Evolutionary conservation across 164 flowering plant genomes (phyloP).

Genomic region (Dillenia suffruticosa): DNA sequence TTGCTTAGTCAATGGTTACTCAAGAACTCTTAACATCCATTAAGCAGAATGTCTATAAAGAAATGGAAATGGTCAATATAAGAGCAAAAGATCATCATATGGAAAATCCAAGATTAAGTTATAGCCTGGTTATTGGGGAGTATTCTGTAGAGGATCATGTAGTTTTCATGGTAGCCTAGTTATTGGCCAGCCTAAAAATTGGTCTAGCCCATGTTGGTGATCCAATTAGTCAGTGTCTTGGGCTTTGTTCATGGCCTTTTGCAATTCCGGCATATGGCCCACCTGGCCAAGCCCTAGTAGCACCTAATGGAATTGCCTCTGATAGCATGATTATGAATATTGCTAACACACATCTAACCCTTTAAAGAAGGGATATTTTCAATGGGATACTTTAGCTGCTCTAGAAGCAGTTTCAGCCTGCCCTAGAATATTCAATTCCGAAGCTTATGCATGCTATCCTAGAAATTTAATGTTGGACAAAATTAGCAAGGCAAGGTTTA

Average conservation of each 20-base stretch:
- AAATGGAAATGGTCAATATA: too few relatives aligned
- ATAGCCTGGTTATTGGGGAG: too few relatives aligned
- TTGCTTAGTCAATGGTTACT: too few relatives aligned
- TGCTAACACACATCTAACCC: conserved; percentile 39
- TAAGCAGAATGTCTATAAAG: too few relatives aligned
- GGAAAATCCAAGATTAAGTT: too few relatives aligned
- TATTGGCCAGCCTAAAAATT: conserved; percentile 4
- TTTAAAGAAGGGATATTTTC: conserved; percentile 30
- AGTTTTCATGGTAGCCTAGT: too few relatives aligned
- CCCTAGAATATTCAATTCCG: conserved; percentile 31
- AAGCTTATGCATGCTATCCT: conserved; percentile 37
- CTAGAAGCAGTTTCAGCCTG: conserved; percentile 41
- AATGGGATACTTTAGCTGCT: conserved; percentile 27
- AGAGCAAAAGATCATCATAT: too few relatives aligned
- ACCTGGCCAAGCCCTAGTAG: conserved; percentile 22
- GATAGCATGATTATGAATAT: conserved; percentile 25
- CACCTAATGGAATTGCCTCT: conserved; percentile 29
- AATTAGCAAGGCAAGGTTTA: conserved; percentile 28
- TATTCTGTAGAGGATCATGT: too few relatives aligned
- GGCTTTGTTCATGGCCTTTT: conserved; percentile 25
- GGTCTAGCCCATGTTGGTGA: conserved; percentile 32
- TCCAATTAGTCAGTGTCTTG: conserved; percentile 24
- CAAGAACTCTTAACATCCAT: too few relatives aligned
- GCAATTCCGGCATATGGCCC: conserved; percentile 30
- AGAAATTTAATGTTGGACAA: conserved; percentile 25